phyloP scores from a whole-genome alignment of 2,329 filamentous ascomycete genomes.

The Cucurbitaria berberidis region DNA sequence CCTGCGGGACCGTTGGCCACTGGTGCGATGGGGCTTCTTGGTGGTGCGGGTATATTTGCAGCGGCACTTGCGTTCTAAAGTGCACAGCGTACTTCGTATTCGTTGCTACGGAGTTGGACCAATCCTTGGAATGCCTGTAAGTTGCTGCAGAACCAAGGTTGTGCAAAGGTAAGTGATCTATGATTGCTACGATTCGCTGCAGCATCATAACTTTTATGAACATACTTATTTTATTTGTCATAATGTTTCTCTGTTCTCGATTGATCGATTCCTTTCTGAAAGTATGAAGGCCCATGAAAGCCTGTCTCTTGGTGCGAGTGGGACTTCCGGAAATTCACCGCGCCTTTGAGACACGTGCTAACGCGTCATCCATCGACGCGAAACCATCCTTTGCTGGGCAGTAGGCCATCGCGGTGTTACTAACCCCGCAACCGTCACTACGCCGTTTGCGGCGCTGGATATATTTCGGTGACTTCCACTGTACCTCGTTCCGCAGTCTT shows the following conservation, averaged over 20 bases:
- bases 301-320: background rate
- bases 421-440: conserved; percentile 1
- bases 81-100: background rate
- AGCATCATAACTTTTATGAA: too few relatives aligned
- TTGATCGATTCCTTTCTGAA: too few relatives aligned
- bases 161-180: too few relatives aligned
- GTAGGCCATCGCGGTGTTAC: background rate
- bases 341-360: conserved; percentile 4
- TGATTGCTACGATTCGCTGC: too few relatives aligned
- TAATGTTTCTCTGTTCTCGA: too few relatives aligned
- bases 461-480: background rate
- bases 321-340: too few relatives aligned
- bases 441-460: background rate
- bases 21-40: conserved; percentile 26
- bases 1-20: conserved; percentile 25
- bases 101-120: background rate
- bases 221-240: too few relatives aligned
- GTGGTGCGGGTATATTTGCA: conserved; percentile 30
- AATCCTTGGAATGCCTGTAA: too few relatives aligned
- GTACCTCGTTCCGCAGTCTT: background rate
- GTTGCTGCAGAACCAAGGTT: too few relatives aligned
- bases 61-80: conserved; percentile 32
- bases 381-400: background rate
- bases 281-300: background rate
- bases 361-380: background rate